Percentiles rank a stretch among this genome's conserved stretches.
These are phyloP conservation scores for Salix brachista DNA, from an alignment of 345 rosid species.

Conservation along the genomic window DNA sequence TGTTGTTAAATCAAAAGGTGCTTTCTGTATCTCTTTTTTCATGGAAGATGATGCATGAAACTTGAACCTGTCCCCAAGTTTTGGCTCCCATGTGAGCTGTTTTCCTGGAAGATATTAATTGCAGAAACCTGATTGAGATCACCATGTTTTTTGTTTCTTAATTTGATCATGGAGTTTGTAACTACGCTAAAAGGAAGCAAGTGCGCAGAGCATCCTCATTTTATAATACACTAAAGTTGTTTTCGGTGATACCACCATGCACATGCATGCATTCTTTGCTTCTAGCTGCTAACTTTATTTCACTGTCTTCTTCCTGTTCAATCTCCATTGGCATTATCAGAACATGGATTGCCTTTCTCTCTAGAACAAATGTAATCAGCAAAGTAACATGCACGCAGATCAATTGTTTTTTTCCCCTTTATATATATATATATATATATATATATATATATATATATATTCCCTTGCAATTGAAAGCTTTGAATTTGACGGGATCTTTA, in stretches of 20 bases:
- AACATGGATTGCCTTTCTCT: background rate
- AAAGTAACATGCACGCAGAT: no score
- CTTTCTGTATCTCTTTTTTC: background rate
- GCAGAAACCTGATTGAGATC: background rate
- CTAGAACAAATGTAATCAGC: background rate
- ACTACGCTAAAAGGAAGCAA: background rate
- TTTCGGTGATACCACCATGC: no score
- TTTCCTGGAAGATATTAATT: background rate
- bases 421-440: no score
- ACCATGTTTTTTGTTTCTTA: background rate
- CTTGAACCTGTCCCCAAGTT: background rate
- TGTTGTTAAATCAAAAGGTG: constrained; percentile 1
- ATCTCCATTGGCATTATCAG: background rate
- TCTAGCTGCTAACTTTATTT: background rate
- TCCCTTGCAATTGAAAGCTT: no score
- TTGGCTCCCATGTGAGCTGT: background rate
- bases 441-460: no score
- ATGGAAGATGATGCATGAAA: background rate
- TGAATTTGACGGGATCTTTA: no score
- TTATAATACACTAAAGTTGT: no score
- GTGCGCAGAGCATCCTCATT: background rate
- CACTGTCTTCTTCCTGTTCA: background rate
- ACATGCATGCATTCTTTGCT: background rate
- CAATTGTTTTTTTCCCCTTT: no score
- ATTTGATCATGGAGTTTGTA: background rate